Conservation (phyloP, 2,329 filamentous ascomycete species). For the Fusarium abutilonis region DNA sequence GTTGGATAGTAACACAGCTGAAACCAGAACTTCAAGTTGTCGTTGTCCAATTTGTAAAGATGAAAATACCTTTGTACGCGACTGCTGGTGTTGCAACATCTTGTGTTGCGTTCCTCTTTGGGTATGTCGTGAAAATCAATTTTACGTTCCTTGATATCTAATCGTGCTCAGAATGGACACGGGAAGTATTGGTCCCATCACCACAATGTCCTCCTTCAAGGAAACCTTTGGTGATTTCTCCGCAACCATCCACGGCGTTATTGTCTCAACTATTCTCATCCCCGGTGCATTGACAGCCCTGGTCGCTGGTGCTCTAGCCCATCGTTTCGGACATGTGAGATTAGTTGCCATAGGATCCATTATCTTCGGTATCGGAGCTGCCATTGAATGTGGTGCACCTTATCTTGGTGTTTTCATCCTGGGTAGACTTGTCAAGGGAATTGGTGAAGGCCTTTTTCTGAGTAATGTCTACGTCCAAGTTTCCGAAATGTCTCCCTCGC, state of each 20-base stretch:
- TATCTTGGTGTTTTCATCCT: constrained; percentile 62
- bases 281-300: constrained; percentile 68
- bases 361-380: constrained; percentile 63
- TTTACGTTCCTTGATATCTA: not conserved
- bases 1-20: not conserved
- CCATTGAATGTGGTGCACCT: constrained; percentile 51
- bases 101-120: constrained; percentile 48
- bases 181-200: constrained; percentile 68
- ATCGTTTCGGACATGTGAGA: constrained; percentile 63
- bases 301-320: constrained; percentile 64
- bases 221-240: constrained; percentile 62
- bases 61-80: constrained; percentile 44
- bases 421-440: constrained; percentile 64
- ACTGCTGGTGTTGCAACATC: constrained; percentile 46
- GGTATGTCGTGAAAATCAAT: constrained; percentile 23
- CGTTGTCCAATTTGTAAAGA: not conserved
- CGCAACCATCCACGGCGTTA: constrained; percentile 65
- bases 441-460: constrained; percentile 67
- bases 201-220: constrained; percentile 64
- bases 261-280: constrained; percentile 69
- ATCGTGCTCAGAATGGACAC: constrained; percentile 48
- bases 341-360: constrained; percentile 62
- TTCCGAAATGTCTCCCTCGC: constrained; percentile 67
- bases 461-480: constrained; percentile 64
- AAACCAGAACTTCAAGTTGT: no score